phyloP scores from a whole-genome alignment of 257 asterid genomes.

The Plectranthus barbatus region DNA sequence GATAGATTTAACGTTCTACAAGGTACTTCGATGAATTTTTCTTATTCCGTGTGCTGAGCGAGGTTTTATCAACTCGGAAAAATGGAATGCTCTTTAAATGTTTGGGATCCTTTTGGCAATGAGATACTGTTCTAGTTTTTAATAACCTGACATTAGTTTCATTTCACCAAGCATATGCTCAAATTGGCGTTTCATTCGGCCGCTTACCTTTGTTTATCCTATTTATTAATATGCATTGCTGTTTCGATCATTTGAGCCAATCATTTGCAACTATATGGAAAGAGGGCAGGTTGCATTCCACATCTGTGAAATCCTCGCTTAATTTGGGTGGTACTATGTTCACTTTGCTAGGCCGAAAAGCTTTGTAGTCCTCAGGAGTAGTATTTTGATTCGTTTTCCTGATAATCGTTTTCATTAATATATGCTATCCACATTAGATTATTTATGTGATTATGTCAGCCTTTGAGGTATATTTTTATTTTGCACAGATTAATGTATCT shows the following conservation, averaged over 20 bases:
- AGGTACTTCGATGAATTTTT: slow-evolving; percentile 11
- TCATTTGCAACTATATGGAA: neutral
- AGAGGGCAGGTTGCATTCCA: neutral
- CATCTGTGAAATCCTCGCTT: neutral
- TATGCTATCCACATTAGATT: neutral
- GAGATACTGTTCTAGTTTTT: neutral
- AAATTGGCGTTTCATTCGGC: too few relatives aligned
- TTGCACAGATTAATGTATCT: neutral
- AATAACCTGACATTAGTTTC: neutral
- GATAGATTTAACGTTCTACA: slow-evolving; percentile 32
- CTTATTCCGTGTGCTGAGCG: neutral
- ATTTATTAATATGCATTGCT: too few relatives aligned
- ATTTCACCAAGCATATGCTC: too few relatives aligned
- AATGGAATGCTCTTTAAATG: too few relatives aligned
- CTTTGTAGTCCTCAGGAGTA: neutral
- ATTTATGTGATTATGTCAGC: neutral
- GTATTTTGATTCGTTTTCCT: neutral
- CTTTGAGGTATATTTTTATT: neutral
- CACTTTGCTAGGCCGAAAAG: neutral
- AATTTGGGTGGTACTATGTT: neutral
- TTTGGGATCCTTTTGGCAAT: neutral
- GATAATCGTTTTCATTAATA: neutral
- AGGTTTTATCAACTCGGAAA: neutral
- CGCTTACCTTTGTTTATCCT: neutral
- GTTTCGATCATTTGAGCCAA: too few relatives aligned